A percentile compares a stretch with the other conserved stretches of the same genome.
Conservation (phyloP, 2,329 filamentous ascomycete genomes). For the Biscogniauxia mediterranea region DNA sequence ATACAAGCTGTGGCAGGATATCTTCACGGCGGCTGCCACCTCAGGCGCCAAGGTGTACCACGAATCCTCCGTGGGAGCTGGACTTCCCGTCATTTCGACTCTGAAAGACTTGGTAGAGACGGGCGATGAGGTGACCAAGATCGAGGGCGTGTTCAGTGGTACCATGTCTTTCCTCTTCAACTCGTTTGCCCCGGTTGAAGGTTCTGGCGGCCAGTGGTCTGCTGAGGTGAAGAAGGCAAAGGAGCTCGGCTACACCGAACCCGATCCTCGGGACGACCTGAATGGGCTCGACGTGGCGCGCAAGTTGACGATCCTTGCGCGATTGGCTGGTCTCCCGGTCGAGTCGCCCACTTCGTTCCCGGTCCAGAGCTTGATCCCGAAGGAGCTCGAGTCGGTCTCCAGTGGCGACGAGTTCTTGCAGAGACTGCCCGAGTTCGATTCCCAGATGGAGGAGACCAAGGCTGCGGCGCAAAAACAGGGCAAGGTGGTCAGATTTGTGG, state of each 20-base stretch:
- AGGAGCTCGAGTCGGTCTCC: constrained; percentile 72
- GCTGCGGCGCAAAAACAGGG: constrained; percentile 79
- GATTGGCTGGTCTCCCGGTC: constrained; percentile 77
- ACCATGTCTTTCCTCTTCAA: constrained; percentile 99
- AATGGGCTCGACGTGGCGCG: constrained; percentile 90
- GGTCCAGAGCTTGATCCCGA: constrained; percentile 89
- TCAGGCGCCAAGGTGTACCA: constrained; percentile 86
- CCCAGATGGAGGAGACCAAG: constrained; percentile 87
- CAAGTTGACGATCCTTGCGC: constrained; percentile 91
- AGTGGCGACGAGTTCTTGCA: constrained; percentile 85
- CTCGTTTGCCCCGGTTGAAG: constrained; percentile 81
- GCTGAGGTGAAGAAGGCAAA: constrained; percentile 91
- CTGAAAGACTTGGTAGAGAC: constrained; percentile 93
- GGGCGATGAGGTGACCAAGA: constrained; percentile 85
- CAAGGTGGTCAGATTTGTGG: constrained; percentile 92
- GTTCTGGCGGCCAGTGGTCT: constrained; percentile 79
- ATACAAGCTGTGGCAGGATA: constrained; percentile 79
- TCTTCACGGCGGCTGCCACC: constrained; percentile 70
- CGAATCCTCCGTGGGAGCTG: constrained; percentile 91
- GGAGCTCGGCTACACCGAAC: constrained; percentile 87
- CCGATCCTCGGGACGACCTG: constrained; percentile 80
- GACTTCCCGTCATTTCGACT: constrained; percentile 89
- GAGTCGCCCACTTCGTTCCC: constrained; percentile 86
- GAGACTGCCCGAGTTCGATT: constrained; percentile 77
- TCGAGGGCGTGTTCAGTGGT: constrained; percentile 96